These are phyloP conservation scores for Hericium coralloides DNA, from an alignment of 768 basidiomycete species.

Conservation along the genomic window DNA sequence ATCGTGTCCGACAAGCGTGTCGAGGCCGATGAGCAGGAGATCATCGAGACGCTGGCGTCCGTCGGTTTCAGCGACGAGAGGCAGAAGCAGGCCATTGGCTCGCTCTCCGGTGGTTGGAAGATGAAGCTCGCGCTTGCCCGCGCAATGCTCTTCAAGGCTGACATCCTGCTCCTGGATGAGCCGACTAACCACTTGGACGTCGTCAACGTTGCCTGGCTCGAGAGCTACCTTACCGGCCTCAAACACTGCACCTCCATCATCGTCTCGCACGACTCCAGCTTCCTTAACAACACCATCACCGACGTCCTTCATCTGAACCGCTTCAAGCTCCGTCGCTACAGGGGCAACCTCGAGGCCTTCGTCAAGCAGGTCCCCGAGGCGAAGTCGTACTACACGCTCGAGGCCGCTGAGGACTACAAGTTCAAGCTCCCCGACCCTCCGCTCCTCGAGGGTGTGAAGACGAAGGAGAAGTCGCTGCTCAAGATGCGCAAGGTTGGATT, in stretches of 20 bases:
- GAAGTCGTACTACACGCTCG: constrained; percentile 94
- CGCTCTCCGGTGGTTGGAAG: constrained; percentile 98
- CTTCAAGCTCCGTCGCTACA: constrained; percentile 95
- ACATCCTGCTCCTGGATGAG: constrained; percentile 93
- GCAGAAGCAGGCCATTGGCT: constrained; percentile 79
- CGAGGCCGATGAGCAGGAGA: constrained; percentile 56
- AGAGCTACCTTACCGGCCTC: constrained; percentile 82
- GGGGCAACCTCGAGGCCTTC: constrained; percentile 91
- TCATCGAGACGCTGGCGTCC: constrained; percentile 73
- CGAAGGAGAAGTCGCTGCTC: constrained; percentile 93
- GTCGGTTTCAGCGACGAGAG: constrained; percentile 90
- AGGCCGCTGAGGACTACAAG: constrained; percentile 94
- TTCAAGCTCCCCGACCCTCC: constrained; percentile 98
- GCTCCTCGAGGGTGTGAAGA: constrained; percentile 98
- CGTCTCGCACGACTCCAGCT: constrained; percentile 94
- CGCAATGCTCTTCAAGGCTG: constrained; percentile 97
- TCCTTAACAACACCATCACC: constrained; percentile 98
- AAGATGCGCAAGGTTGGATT: constrained; percentile 98
- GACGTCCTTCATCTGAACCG: constrained; percentile 97
- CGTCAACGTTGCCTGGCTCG: constrained; percentile 95
- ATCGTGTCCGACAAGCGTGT: constrained; percentile 82
- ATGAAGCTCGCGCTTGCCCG: constrained; percentile 98
- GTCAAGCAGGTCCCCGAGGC: constrained; percentile 94
- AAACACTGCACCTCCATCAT: constrained; percentile 95
- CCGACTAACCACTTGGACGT: constrained; percentile 97